A percentile compares a stretch with the other conserved stretches of the same genome.
Conservation (phyloP, 1,139 yeast species). For the Ashbya aceris region DNA sequence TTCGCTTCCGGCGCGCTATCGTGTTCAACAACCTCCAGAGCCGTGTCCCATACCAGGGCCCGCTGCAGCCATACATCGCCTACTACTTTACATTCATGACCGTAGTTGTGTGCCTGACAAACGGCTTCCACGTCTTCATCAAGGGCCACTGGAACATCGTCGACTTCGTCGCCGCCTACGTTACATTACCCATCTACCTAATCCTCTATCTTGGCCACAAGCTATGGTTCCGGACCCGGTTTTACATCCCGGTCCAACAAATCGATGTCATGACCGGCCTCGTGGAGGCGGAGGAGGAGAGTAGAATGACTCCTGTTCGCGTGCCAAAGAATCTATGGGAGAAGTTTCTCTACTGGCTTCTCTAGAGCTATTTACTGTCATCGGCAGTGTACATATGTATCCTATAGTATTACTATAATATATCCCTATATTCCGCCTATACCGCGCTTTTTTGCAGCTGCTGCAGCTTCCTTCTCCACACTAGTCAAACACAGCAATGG, state of each 20-base stretch:
- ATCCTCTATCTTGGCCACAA: conserved; percentile 37
- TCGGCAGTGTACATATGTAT: background rate
- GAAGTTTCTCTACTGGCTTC: conserved; percentile 20
- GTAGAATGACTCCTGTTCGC: conserved; percentile 20
- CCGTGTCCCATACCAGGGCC: conserved; percentile 39
- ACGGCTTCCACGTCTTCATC: conserved; percentile 48
- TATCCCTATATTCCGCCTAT: too few relatives aligned
- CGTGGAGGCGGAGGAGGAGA: conserved; percentile 21
- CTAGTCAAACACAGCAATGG: conserved; percentile 2
- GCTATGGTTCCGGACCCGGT: conserved; percentile 16
- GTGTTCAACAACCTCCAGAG: conserved; percentile 43
- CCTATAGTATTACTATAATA: too few relatives aligned
- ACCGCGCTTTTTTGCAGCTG: too few relatives aligned
- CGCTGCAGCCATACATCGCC: conserved; percentile 43
- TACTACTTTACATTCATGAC: conserved; percentile 39
- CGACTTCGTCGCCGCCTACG: conserved; percentile 53
- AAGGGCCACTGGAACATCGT: conserved; percentile 33
- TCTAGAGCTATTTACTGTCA: conserved; percentile 6
- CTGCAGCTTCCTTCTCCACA: too few relatives aligned
- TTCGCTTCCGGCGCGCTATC: conserved; percentile 57
- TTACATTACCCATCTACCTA: conserved; percentile 48
- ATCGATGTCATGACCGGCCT: conserved; percentile 27
- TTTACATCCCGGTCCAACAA: conserved; percentile 21
- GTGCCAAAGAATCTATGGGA: conserved; percentile 12
- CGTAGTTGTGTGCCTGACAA: conserved; percentile 41